Conservation (phyloP, 495 filamentous ascomycete genomes). For the Saxophila tyrrhenica region DNA sequence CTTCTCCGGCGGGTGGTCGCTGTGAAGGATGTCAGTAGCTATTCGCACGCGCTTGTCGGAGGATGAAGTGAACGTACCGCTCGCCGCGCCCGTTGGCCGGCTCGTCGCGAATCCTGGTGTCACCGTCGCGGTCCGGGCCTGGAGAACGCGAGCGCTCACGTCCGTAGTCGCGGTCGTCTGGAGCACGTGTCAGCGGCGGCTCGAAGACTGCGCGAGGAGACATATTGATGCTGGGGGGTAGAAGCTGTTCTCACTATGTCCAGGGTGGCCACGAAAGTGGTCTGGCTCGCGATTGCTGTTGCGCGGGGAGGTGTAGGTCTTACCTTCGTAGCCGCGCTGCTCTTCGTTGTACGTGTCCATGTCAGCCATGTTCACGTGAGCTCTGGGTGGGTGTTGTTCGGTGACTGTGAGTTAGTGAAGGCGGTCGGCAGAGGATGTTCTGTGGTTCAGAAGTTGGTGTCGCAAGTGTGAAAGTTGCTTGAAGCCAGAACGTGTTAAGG, state of each 20-base stretch:
- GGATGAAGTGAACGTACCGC: conserved; percentile 48
- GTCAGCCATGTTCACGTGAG: conserved; percentile 20
- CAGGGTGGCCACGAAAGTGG: background rate
- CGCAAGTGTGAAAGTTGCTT: no score
- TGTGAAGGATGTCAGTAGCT: background rate
- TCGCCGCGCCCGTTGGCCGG: conserved; percentile 53
- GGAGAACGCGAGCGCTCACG: conserved; percentile 85
- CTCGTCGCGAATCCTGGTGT: conserved; percentile 29
- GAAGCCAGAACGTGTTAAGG: no score
- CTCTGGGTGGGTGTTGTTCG: background rate
- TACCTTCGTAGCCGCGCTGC: conserved; percentile 31
- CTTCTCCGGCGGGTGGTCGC: conserved; percentile 30
- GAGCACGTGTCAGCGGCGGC: background rate
- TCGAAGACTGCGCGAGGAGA: background rate
- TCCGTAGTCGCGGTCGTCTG: conserved; percentile 26
- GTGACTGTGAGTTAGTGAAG: background rate
- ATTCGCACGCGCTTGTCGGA: conserved; percentile 15
- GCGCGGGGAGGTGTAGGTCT: background rate
- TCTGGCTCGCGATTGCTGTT: background rate
- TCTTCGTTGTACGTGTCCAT: conserved; percentile 32
- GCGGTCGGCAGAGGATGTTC: no score
- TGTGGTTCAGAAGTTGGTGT: no score
- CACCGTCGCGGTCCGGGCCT: conserved; percentile 49
- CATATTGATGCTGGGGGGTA: background rate
- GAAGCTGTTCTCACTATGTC: conserved; percentile 6